Evolutionary conservation across 306 rosid species (phyloP).

Genomic region (Lithocarpus polystachyus): DNA sequence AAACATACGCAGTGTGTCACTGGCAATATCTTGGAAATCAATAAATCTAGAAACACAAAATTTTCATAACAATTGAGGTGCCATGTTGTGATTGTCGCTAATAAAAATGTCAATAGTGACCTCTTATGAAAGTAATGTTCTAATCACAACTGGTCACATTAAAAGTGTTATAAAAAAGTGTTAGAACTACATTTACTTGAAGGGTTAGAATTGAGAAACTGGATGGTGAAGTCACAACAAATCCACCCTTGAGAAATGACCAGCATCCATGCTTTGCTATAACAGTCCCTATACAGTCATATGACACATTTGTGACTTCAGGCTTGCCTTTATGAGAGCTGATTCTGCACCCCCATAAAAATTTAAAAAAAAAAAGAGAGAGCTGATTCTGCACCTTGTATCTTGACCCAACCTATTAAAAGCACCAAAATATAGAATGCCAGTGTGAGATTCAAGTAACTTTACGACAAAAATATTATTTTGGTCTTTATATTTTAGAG

Average conservation of each 20-base stretch:
- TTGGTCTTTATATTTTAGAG: too few species aligned
- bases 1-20: neutral
- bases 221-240: slow-evolving; percentile 48
- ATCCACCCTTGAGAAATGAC: slow-evolving; percentile 96
- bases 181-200: slow-evolving; percentile 31
- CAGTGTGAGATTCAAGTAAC: too few species aligned
- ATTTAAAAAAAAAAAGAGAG: too few species aligned
- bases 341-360: too few species aligned
- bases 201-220: slow-evolving; percentile 46
- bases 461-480: too few species aligned
- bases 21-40: too few species aligned
- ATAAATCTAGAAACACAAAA: neutral
- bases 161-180: neutral
- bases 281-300: slow-evolving; percentile 66
- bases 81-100: too few species aligned
- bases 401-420: slow-evolving; percentile 67
- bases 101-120: too few species aligned
- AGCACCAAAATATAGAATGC: neutral
- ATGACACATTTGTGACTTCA: slow-evolving; percentile 39
- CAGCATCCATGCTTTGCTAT: slow-evolving; percentile 76
- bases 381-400: too few species aligned
- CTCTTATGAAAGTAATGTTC: too few species aligned
- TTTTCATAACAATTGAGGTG: neutral
- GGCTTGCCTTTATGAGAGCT: slow-evolving; percentile 53
- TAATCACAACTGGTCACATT: too few species aligned